Percentiles rank a stretch among this genome's conserved stretches.
Evolutionary conservation across 2,329 filamentous ascomycete species (phyloP).

Genomic region (Neobulgaria alba): DNA sequence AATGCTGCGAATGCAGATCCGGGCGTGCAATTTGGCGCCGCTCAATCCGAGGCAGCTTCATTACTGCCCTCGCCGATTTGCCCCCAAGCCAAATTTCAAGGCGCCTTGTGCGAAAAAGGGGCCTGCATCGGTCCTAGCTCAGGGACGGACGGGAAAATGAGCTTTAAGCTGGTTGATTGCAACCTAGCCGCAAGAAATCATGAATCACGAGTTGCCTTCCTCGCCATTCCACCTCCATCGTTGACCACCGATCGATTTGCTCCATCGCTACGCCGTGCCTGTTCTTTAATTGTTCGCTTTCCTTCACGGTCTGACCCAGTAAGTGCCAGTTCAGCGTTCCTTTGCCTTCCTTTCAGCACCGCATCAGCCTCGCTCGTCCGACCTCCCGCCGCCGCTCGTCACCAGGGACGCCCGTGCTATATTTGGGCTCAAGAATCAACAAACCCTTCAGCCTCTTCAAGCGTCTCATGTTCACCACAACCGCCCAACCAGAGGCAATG

Average conservation of each 20-base stretch:
- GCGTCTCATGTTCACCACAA: constrained; percentile 1
- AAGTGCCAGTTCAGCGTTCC: not conserved
- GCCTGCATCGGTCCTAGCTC: not conserved
- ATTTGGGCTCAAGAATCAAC: constrained; percentile 8
- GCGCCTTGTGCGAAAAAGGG: not conserved
- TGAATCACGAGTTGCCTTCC: not conserved
- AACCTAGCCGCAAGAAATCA: not conserved
- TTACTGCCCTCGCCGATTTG: too few species aligned
- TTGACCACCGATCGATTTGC: too few species aligned
- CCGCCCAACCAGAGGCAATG: not conserved
- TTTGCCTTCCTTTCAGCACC: not conserved
- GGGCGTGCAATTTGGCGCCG: too few species aligned
- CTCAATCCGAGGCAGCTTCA: too few species aligned
- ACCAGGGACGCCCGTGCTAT: constrained; percentile 10
- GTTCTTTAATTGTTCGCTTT: not conserved
- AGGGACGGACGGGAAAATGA: not conserved
- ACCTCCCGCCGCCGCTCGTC: too few species aligned
- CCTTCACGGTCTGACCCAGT: not conserved
- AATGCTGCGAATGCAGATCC: too few species aligned
- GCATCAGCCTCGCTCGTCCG: too few species aligned
- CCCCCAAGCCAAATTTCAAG: too few species aligned
- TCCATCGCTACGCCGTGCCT: not conserved
- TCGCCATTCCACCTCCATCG: not conserved
- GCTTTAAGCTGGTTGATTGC: not conserved
- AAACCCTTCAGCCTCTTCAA: constrained; percentile 10